Conservation (phyloP, 177 flowering plant genomes). For the Vitis hybrid region DNA sequence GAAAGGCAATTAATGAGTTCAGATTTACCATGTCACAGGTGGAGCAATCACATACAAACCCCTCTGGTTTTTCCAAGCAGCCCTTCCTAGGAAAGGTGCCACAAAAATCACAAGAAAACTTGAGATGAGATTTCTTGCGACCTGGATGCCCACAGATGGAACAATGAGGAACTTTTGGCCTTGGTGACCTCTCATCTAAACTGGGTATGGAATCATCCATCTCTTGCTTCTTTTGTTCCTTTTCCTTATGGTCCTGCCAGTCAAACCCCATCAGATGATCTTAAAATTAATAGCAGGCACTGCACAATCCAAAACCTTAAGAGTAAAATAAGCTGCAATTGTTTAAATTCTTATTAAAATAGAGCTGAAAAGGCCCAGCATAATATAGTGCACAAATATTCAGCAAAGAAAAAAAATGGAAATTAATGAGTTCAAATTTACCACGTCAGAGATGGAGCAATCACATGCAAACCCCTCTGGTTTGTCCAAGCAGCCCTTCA, state of each 20-base stretch:
- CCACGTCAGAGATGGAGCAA: slow-evolving; percentile 66
- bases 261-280: slow-evolving; percentile 9
- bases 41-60: slow-evolving; percentile 73
- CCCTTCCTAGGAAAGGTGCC: slow-evolving; percentile 24
- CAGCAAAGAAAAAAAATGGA: background rate
- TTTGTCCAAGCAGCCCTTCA: slow-evolving; percentile 54
- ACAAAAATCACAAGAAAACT: slow-evolving; percentile 70
- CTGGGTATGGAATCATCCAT: slow-evolving; percentile 2
- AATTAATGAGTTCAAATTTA: slow-evolving; percentile 20
- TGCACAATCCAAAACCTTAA: background rate
- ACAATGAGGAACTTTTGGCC: slow-evolving; percentile 66
- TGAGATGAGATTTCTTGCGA: slow-evolving; percentile 64
- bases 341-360: background rate
- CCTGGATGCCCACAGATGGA: slow-evolving; percentile 97
- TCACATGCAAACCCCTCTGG: slow-evolving; percentile 68
- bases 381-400: background rate
- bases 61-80: slow-evolving; percentile 61
- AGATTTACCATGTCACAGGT: slow-evolving; percentile 58
- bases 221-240: slow-evolving; percentile 52
- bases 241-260: slow-evolving; percentile 50
- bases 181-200: slow-evolving; percentile 34
- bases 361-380: background rate
- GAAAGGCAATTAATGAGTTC: background rate
- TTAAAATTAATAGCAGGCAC: background rate
- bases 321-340: background rate